Evolutionary conservation across 2,329 filamentous ascomycete species (phyloP).

Genomic region (Fusarium albidum): DNA sequence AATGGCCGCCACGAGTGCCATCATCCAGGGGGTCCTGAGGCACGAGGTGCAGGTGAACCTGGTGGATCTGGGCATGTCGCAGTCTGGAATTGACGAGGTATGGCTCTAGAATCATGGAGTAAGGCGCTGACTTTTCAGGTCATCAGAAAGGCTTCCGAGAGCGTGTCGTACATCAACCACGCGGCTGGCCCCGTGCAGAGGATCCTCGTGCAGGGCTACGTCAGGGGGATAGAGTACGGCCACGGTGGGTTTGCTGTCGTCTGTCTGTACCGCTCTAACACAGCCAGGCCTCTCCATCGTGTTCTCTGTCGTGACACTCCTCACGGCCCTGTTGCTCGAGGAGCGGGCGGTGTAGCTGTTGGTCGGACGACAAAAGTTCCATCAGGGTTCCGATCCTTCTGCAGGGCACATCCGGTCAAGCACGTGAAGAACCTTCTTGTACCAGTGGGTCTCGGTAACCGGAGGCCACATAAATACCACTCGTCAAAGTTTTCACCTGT

Average conservation of each 20-base stretch:
- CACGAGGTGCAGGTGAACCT: constrained; percentile 18
- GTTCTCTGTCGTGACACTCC: not conserved
- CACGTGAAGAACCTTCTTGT: too few species aligned
- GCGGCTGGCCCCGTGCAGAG: constrained; percentile 19
- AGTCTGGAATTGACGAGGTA: constrained; percentile 15
- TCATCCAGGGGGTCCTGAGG: constrained; percentile 30
- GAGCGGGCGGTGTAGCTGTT: constrained; percentile 6
- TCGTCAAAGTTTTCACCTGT: too few species aligned
- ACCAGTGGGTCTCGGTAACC: too few species aligned
- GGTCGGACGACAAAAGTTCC: too few species aligned
- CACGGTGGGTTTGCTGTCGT: constrained; percentile 10
- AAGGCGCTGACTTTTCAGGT: constrained; percentile 13
- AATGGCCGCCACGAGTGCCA: constrained; percentile 48
- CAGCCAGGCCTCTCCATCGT: not conserved
- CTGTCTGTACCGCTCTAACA: not conserved
- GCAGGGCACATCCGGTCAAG: too few species aligned
- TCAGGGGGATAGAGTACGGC: constrained; percentile 30
- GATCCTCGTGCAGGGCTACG: constrained; percentile 19
- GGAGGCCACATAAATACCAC: too few species aligned
- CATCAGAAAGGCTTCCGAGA: constrained; percentile 27
- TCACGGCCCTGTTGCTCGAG: not conserved
- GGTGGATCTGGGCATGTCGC: constrained; percentile 17
- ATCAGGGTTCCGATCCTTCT: too few species aligned
- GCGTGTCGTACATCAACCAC: constrained; percentile 27
- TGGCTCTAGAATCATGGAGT: fast-evolving